Percentiles rank a stretch among this genome's conserved stretches.
These are phyloP conservation scores for Suillus sp. DNA, from an alignment of 768 basidiomycete genomes.

Conservation along the genomic window DNA sequence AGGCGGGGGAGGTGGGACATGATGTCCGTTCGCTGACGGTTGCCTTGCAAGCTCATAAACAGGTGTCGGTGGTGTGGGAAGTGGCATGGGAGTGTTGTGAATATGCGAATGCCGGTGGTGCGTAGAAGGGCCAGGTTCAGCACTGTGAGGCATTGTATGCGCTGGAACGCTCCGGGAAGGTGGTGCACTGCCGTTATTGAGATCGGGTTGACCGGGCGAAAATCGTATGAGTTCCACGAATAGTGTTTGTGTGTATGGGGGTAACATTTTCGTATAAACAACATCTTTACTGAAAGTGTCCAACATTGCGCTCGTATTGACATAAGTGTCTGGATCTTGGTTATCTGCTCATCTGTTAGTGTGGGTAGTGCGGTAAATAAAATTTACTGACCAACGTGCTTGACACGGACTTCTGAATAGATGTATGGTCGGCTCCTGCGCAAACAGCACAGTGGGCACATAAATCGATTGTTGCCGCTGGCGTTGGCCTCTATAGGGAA, in stretches of 20 bases:
- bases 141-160: slow-evolving; percentile 24
- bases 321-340: slow-evolving; percentile 58
- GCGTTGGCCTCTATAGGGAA: slow-evolving; percentile 50
- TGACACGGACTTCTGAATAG: slow-evolving; percentile 76
- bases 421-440: slow-evolving; percentile 71
- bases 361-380: slow-evolving; percentile 13
- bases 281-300: slow-evolving; percentile 73
- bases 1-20: slow-evolving; percentile 37
- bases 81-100: slow-evolving; percentile 33
- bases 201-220: slow-evolving; percentile 35
- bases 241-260: slow-evolving; percentile 64
- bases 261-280: slow-evolving; percentile 65
- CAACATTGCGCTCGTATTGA: slow-evolving; percentile 73
- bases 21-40: slow-evolving; percentile 35
- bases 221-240: slow-evolving; percentile 72
- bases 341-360: slow-evolving; percentile 38
- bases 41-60: slow-evolving; percentile 36
- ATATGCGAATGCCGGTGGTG: slow-evolving; percentile 31
- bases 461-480: slow-evolving; percentile 46
- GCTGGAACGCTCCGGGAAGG: slow-evolving; percentile 19
- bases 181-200: slow-evolving; percentile 19
- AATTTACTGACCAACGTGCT: slow-evolving; percentile 53
- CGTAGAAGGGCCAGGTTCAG: slow-evolving; percentile 33
- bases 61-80: slow-evolving; percentile 37
- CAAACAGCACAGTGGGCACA: slow-evolving; percentile 78